phyloP scores from a whole-genome alignment of 2,329 filamentous ascomycete species.

The Trichoderma lentiforme region DNA sequence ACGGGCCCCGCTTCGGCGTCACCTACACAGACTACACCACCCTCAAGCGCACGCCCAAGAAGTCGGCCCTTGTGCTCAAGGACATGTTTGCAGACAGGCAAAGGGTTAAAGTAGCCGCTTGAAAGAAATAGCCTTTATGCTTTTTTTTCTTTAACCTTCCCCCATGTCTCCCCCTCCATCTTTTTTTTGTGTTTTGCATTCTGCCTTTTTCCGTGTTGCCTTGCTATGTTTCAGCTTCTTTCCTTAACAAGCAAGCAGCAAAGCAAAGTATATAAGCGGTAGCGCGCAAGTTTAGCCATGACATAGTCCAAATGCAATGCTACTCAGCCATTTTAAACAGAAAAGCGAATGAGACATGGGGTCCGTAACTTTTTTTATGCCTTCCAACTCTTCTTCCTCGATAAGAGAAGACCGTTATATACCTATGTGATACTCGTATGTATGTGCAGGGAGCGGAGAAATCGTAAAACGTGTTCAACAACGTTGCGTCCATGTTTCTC shows the following conservation, averaged over 20 bases:
- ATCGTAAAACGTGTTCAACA: neutral
- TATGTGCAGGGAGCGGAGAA: neutral
- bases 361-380: neutral
- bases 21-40: conserved; percentile 38
- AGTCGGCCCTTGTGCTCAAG: conserved; percentile 31
- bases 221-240: neutral
- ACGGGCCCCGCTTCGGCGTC: conserved; percentile 37
- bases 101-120: conserved; percentile 14
- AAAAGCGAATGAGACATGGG: neutral
- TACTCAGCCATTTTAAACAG: neutral
- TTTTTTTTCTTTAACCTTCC: neutral
- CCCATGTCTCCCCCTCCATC: neutral
- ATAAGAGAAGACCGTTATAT: neutral
- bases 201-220: neutral
- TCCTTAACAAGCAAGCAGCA: neutral
- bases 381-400: neutral
- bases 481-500: conserved; percentile 10
- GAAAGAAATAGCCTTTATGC: conserved; percentile 2
- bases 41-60: conserved; percentile 37
- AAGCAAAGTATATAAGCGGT: neutral
- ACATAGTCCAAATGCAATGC: neutral
- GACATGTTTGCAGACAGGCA: conserved; percentile 27
- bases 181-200: neutral
- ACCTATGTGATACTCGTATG: neutral
- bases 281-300: neutral